Evolutionary conservation across 495 filamentous ascomycete genomes (phyloP).

Genomic region (Pyronema omphalodes): DNA sequence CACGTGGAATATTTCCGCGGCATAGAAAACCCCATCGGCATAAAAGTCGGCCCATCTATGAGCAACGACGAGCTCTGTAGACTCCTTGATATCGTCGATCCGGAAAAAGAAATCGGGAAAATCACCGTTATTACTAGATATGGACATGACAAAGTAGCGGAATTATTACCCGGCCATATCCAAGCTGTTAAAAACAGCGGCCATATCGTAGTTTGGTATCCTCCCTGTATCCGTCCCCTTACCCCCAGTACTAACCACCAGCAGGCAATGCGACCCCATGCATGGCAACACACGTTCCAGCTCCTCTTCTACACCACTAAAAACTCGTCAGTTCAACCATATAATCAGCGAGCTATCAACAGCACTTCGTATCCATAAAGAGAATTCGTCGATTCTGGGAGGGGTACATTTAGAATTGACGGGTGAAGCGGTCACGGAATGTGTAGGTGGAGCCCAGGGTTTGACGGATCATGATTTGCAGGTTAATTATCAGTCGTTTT

Average conservation of each 20-base stretch:
- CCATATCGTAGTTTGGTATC: conserved; percentile 63
- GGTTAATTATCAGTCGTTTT: conserved; percentile 83
- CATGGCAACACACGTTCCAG: conserved; percentile 65
- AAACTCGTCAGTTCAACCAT: conserved; percentile 72
- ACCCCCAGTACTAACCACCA: neutral
- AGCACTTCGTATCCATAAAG: conserved; percentile 64
- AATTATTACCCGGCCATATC: conserved; percentile 65
- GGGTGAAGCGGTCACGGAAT: conserved; percentile 91
- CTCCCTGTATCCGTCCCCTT: neutral
- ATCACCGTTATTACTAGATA: conserved; percentile 93
- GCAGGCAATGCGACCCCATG: conserved; percentile 81
- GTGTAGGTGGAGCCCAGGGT: conserved; percentile 74
- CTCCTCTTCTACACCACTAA: conserved; percentile 53
- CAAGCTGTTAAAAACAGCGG: conserved; percentile 58
- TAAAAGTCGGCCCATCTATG: conserved; percentile 87
- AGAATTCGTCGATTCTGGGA: conserved; percentile 66
- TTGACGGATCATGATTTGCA: conserved; percentile 72
- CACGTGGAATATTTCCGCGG: conserved; percentile 97
- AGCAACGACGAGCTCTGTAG: conserved; percentile 47
- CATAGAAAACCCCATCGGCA: conserved; percentile 82
- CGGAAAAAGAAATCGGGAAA: conserved; percentile 61
- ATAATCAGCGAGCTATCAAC: conserved; percentile 70
- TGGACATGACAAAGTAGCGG: conserved; percentile 52
- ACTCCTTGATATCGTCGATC: conserved; percentile 73
- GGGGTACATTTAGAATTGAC: conserved; percentile 92